Evolutionary conservation across 768 basidiomycete species (phyloP).

Genomic region (Phallus indusiatus): DNA sequence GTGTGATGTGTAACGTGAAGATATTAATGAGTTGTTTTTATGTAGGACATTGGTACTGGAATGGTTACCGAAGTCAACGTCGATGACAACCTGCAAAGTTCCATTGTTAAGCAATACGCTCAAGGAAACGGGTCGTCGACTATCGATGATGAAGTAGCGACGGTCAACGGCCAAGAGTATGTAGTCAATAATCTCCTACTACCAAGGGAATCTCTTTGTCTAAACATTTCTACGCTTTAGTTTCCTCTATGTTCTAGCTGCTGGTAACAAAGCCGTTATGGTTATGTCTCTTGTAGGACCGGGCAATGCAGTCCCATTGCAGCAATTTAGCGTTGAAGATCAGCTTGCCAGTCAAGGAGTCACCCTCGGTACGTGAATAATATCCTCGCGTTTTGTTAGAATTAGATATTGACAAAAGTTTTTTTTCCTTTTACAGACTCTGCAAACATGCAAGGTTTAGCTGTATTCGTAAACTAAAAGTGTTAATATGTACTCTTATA

Average conservation of each 20-base stretch:
- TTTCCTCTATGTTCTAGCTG: conserved; percentile 32
- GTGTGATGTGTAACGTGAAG: background rate
- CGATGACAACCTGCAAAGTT: conserved; percentile 14
- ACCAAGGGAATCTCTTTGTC: background rate
- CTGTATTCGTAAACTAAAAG: conserved; percentile 1
- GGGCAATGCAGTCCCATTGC: conserved; percentile 18
- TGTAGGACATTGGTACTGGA: conserved; percentile 27
- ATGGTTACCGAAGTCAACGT: conserved; percentile 18
- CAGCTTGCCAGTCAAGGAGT: background rate
- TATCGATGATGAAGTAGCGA: conserved; percentile 23
- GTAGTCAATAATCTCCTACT: background rate
- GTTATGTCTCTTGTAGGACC: conserved; percentile 31
- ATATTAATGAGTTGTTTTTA: background rate
- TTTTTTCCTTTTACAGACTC: background rate
- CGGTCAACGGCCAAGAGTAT: conserved; percentile 22
- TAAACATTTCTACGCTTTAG: conserved; percentile 15
- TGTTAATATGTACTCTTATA: too few species aligned
- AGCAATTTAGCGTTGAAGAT: conserved; percentile 3
- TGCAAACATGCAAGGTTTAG: conserved; percentile 8
- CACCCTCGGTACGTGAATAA: conserved; percentile 1
- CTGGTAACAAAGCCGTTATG: conserved; percentile 30
- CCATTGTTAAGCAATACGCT: conserved; percentile 13
- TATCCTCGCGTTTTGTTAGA: too few species aligned
- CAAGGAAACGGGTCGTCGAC: conserved; percentile 12
- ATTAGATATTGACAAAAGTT: background rate